A percentile compares a stretch with the other conserved stretches of the same genome.
Conservation (phyloP, 768 basidiomycete species). For the Trametes cingulata region DNA sequence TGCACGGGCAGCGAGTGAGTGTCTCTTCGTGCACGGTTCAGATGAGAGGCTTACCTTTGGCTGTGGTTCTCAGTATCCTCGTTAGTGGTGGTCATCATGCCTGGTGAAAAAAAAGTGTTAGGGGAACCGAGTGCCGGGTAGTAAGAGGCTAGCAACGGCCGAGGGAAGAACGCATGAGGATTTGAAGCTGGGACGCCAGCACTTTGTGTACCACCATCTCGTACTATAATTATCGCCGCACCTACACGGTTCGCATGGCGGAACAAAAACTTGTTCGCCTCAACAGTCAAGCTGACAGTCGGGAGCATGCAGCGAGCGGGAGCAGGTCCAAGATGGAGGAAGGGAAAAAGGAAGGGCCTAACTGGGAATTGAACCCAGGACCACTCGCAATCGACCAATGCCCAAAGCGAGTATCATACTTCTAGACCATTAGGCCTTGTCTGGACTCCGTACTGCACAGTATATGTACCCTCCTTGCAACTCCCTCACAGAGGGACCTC, state of each 20-base stretch:
- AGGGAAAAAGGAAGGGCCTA: conserved; percentile 14
- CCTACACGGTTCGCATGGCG: too few species aligned
- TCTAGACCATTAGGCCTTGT: conserved; percentile 23
- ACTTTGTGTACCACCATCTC: too few species aligned
- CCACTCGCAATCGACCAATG: conserved; percentile 15
- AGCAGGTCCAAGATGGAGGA: too few species aligned
- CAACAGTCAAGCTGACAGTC: neutral
- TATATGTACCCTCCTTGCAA: neutral
- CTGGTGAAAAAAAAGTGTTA: conserved; percentile 24
- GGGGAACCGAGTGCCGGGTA: too few species aligned
- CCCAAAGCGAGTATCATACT: conserved; percentile 25
- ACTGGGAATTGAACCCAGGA: conserved; percentile 25
- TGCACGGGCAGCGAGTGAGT: conserved; percentile 81
- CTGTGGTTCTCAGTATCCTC: conserved; percentile 17
- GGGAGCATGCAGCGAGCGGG: too few species aligned
- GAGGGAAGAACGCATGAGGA: too few species aligned
- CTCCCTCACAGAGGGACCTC: too few species aligned
- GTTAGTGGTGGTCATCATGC: conserved; percentile 29
- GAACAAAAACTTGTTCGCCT: too few species aligned
- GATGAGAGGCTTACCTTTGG: neutral
- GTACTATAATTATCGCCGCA: too few species aligned
- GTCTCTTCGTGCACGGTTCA: neutral
- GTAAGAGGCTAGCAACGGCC: too few species aligned
- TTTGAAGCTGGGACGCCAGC: too few species aligned
- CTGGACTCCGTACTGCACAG: neutral